Evolutionary conservation across 2,329 filamentous ascomycete genomes (phyloP).

Genomic region (Neonectria faginata): DNA sequence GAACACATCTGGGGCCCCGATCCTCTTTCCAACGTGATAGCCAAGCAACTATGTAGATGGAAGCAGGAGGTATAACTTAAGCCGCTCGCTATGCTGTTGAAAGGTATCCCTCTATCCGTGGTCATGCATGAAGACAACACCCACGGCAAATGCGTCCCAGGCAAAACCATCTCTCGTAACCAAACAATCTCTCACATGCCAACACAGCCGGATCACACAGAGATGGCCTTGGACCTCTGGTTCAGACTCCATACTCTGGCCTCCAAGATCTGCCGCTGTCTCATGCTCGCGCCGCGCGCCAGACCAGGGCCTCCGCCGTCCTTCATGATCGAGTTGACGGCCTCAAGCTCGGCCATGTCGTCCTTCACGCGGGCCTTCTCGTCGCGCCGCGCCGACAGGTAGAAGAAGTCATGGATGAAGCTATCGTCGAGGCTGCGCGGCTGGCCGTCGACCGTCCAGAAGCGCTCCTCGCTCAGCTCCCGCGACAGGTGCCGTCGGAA

Average conservation of each 20-base stretch:
- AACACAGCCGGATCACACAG: conserved; percentile 9
- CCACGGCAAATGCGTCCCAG: background rate
- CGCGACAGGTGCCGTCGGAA: conserved; percentile 58
- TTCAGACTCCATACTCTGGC: conserved; percentile 42
- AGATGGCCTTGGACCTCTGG: conserved; percentile 26
- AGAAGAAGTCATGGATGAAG: conserved; percentile 59
- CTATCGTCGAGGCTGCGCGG: conserved; percentile 56
- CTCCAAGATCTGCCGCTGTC: conserved; percentile 42
- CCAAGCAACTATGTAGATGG: too few relatives aligned
- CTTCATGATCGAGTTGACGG: conserved; percentile 35
- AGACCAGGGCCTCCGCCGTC: conserved; percentile 16
- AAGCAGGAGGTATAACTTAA: background rate
- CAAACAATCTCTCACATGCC: background rate
- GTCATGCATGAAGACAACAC: background rate
- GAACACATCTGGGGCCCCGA: too few relatives aligned
- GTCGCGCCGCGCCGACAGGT: conserved; percentile 52
- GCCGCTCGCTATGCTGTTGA: too few relatives aligned
- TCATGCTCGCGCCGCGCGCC: conserved; percentile 27
- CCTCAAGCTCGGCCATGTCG: conserved; percentile 38
- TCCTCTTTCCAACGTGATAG: too few relatives aligned
- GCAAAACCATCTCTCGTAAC: background rate
- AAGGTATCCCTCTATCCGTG: background rate
- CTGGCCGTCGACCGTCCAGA: conserved; percentile 59
- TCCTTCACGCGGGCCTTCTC: conserved; percentile 39
- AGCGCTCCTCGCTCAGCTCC: conserved; percentile 61